Conservation (phyloP, 2,329 filamentous ascomycete species). For the Botrytis hyacinthi region DNA sequence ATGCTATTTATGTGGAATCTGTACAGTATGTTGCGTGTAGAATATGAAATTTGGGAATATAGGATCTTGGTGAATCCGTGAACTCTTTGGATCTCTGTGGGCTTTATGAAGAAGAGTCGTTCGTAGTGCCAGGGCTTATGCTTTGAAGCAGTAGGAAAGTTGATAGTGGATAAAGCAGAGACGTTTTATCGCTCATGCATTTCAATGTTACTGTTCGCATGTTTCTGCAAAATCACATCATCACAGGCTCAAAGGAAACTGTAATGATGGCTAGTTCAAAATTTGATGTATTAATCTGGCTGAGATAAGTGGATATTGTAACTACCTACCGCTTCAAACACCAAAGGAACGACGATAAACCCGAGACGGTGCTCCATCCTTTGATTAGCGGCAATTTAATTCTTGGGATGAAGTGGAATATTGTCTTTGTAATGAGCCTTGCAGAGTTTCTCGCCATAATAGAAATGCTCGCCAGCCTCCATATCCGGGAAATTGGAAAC, state of each 20-base stretch:
- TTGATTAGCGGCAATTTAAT: not conserved
- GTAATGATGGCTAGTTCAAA: not conserved
- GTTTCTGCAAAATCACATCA: not conserved
- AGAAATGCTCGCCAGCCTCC: constrained; percentile 17
- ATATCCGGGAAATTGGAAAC: constrained; percentile 10
- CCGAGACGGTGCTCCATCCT: not conserved
- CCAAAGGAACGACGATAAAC: not conserved
- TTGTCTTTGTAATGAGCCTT: constrained; percentile 6
- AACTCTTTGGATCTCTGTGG: too few relatives aligned
- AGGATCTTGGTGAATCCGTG: too few relatives aligned
- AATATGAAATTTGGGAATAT: too few relatives aligned
- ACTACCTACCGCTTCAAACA: not conserved
- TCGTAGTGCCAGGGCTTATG: too few relatives aligned
- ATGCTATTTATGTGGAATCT: too few relatives aligned
- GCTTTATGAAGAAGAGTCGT: too few relatives aligned
- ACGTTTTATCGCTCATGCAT: too few relatives aligned
- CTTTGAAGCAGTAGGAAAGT: not conserved
- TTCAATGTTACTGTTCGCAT: not conserved
- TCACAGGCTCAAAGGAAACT: not conserved
- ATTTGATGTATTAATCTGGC: not conserved
- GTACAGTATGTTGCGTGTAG: too few relatives aligned
- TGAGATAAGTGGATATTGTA: too few relatives aligned
- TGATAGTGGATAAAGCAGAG: not conserved
- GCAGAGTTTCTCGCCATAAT: constrained; percentile 14
- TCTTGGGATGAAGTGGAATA: not conserved